Conservation (phyloP, 2,329 filamentous ascomycete genomes). For the Aspergillus tamarii region DNA sequence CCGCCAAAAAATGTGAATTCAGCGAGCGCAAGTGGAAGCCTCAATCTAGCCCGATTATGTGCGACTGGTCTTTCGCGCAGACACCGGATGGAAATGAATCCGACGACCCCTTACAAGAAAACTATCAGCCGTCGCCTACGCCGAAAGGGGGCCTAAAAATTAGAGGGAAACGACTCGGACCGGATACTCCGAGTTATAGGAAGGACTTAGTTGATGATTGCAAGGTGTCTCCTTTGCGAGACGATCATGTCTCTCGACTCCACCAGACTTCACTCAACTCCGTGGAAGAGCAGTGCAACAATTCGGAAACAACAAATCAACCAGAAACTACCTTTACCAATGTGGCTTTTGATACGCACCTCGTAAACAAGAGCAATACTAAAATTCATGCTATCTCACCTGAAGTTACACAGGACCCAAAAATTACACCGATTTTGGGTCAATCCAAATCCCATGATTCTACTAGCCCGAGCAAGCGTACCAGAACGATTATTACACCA, state of each 20-base stretch:
- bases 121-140: slow-evolving; percentile 35
- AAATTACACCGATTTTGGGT: slow-evolving; percentile 1
- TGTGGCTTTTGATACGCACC: slow-evolving; percentile 11
- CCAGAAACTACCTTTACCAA: slow-evolving; percentile 9
- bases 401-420: slow-evolving; percentile 5
- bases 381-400: slow-evolving; percentile 3
- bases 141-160: slow-evolving; percentile 27
- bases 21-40: slow-evolving; percentile 27
- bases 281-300: slow-evolving; percentile 16
- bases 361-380: background rate
- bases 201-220: slow-evolving; percentile 16
- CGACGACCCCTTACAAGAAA: slow-evolving; percentile 47
- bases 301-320: slow-evolving; percentile 10
- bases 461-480: slow-evolving; percentile 24
- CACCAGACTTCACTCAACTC: slow-evolving; percentile 12
- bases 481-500: slow-evolving; percentile 28
- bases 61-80: slow-evolving; percentile 43
- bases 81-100: slow-evolving; percentile 42
- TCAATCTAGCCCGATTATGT: slow-evolving; percentile 33
- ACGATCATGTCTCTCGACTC: slow-evolving; percentile 18
- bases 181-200: slow-evolving; percentile 7
- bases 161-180: slow-evolving; percentile 24
- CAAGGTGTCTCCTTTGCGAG: slow-evolving; percentile 15
- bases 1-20: slow-evolving; percentile 24
- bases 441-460: slow-evolving; percentile 10